Evolutionary conservation across 805 yeast species (phyloP), one percentile per base, ranked within the genome.

Genomic region (Limtongia smithiae): DNA sequence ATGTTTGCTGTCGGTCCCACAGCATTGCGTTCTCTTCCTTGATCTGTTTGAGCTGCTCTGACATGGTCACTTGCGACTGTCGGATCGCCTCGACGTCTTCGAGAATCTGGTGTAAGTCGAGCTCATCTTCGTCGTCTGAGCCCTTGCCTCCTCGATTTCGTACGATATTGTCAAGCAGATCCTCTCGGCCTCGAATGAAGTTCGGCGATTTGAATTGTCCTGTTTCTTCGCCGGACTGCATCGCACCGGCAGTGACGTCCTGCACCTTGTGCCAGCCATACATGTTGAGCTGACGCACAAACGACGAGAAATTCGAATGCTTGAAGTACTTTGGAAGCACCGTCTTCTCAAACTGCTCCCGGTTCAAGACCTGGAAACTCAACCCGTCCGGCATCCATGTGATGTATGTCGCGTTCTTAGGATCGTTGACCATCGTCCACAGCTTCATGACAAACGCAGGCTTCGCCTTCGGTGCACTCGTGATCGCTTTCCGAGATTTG

Each of bases 231-330:
- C 59, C 56, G 6, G 61, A 54, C 47, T 69, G 70, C 72, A 72
- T 68, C 11, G 74, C 68, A 17, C 76, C 97, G 22, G 84, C 77
- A 49, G 71, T 85, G 20, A 90, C 80, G 68, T 93, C 97, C 68
- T 93, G 98, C 3, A 93, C 93, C 68, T 93, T 93, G 71, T 90
- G 97, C 96, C 97, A 93, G 9, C 98, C 98, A 65, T 93, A 93
- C 98, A 93, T 91, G 69, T 91, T 91, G 62, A 91, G 74, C 65
- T 91, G 98, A 54, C 98, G 80, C 14, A 93, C 97, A 74, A 93
- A 93, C 28, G 93, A 82, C 18, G 97, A 94, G 69, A 93, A 90
- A 65, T 93, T 91, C 53, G 86, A 83, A 69, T 93, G 98, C 67
- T 93, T 93, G 74, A 90, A 93, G 70, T 88, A 93, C 62, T 82